These are phyloP conservation scores for Bruguiera parviflora DNA, from an alignment of 345 rosid genomes.

Conservation along the genomic window DNA sequence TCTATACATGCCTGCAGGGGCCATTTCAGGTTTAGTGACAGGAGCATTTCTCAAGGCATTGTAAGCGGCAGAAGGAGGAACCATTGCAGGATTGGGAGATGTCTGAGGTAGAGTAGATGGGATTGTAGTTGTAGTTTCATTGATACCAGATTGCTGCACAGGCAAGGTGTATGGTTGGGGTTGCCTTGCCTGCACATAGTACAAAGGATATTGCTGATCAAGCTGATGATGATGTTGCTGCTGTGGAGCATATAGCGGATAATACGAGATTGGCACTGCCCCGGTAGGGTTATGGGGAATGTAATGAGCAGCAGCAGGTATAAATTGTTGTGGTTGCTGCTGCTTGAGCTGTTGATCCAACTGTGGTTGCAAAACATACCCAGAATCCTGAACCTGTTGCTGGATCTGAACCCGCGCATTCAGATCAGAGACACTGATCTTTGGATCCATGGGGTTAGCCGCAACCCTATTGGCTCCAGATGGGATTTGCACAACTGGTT, in stretches of 20 bases:
- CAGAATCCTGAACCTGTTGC: slow-evolving; percentile 42
- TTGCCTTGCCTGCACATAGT: slow-evolving; percentile 61
- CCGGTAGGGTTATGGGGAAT: slow-evolving; percentile 66
- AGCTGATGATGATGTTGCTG: slow-evolving; percentile 57
- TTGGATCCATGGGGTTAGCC: slow-evolving; percentile 46
- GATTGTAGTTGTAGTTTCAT: slow-evolving; percentile 44
- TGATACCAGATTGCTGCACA: slow-evolving; percentile 52
- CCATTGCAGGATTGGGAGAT: slow-evolving; percentile 54
- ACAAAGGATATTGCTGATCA: slow-evolving; percentile 80
- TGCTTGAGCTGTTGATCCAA: slow-evolving; percentile 43
- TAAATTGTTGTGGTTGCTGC: slow-evolving; percentile 56
- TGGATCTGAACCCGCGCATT: slow-evolving; percentile 39
- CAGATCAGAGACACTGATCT: slow-evolving; percentile 53
- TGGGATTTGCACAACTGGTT: slow-evolving; percentile 56
- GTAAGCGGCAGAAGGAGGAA: slow-evolving; percentile 43
- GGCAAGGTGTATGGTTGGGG: slow-evolving; percentile 56
- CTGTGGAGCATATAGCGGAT: slow-evolving; percentile 67
- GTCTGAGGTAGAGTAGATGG: slow-evolving; percentile 51
- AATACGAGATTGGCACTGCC: slow-evolving; percentile 58
- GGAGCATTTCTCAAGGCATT: slow-evolving; percentile 57
- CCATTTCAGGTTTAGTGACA: slow-evolving; percentile 61
- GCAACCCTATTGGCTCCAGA: slow-evolving; percentile 45
- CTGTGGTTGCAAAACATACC: slow-evolving; percentile 54
- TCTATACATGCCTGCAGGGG: slow-evolving; percentile 52
- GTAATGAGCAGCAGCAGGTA: slow-evolving; percentile 65